Percentiles rank a stretch among this genome's conserved stretches.
These are phyloP conservation scores for Kurtzmaniella quercitrusa DNA, from an alignment of 1,139 yeast species.

Conservation along the genomic window DNA sequence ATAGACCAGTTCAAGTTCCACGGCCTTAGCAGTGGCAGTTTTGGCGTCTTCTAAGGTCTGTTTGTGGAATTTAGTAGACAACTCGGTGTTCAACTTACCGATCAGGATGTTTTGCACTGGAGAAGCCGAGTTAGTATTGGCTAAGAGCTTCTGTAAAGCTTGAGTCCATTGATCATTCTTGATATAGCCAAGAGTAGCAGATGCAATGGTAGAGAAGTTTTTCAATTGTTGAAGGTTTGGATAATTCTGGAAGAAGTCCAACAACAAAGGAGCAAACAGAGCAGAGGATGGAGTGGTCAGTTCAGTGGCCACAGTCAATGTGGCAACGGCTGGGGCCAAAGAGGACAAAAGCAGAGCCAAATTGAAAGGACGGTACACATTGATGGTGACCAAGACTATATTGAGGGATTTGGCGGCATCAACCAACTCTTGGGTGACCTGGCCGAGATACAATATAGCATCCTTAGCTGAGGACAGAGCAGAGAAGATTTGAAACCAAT, in stretches of 20 bases:
- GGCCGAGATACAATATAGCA: conserved; percentile 61
- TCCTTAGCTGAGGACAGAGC: conserved; percentile 34
- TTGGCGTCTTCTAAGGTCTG: conserved; percentile 20
- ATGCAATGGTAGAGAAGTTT: conserved; percentile 49
- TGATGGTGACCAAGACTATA: conserved; percentile 52
- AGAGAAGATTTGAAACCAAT: conserved; percentile 27
- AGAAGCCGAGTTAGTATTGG: conserved; percentile 45
- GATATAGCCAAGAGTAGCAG: conserved; percentile 56
- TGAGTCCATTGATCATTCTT: conserved; percentile 38
- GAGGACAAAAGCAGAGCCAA: conserved; percentile 44
- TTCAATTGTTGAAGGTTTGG: conserved; percentile 43
- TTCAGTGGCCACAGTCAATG: conserved; percentile 66
- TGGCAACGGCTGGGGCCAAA: conserved; percentile 54
- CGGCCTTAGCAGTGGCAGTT: conserved; percentile 41
- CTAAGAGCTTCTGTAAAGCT: conserved; percentile 46
- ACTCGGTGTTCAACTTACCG: conserved; percentile 41
- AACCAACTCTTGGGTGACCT: conserved; percentile 42
- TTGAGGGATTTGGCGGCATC: conserved; percentile 37
- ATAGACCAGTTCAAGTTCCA: conserved; percentile 71
- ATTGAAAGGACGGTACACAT: conserved; percentile 71
- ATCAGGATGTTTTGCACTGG: conserved; percentile 65
- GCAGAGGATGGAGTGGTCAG: conserved; percentile 41
- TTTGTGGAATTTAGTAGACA: conserved; percentile 27
- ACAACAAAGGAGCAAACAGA: conserved; percentile 55
- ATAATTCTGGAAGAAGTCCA: conserved; percentile 70